Base-by-base conservation (phyloP, 2,329 filamentous ascomycete genomes). In the Sporothrix protearum region DNA sequence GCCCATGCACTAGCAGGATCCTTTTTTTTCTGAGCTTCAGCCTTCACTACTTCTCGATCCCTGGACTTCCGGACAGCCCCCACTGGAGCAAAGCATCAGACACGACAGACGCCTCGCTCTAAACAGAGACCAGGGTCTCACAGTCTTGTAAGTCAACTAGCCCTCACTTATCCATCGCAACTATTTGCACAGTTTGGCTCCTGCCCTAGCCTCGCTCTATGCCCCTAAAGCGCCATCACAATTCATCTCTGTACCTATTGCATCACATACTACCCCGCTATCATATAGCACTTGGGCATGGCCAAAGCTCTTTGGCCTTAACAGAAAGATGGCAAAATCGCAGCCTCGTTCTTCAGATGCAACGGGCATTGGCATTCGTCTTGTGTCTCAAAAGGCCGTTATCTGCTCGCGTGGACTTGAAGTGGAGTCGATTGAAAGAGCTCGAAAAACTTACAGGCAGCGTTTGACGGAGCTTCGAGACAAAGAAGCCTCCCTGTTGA, bases 121-220 rank as follows among this genome's bases (percentile, higher is more conserved):
- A 64, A 64, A 28, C 36, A 66, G 49, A 61, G 19, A 49, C 25
- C 63, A 66, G 63, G 39, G 42, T 66, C 63, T 66, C 39, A 49
- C 42, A 25, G 42, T 33, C 61, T 51, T 42, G 51, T 49, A 49
- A 57, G 28, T 67, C 36, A 22, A 10, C 36, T 28, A 7, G 59
- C 68, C 30, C 14, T 14, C 12, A 47, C 42, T 47, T 66, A 25
- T 33, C 4, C 61, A 2, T 25, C 7, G 10, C n/a, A 4, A 33
- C 5, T 64, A 25, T 25, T 28, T 25, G 12, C 36, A 45, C 59
- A 16, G 16, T 63, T 28, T 22, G n/a, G 10, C n/a, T 12, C 36
- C 33, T 45, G 28, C 28, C 55, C 55, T 59, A 59, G 14, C 28
- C 30, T 30, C 8, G 10, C 10, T 59, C 14, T 22, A 16, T 39